phyloP scores from a whole-genome alignment of 75 land plant species.

The Larix kaempferi region DNA sequence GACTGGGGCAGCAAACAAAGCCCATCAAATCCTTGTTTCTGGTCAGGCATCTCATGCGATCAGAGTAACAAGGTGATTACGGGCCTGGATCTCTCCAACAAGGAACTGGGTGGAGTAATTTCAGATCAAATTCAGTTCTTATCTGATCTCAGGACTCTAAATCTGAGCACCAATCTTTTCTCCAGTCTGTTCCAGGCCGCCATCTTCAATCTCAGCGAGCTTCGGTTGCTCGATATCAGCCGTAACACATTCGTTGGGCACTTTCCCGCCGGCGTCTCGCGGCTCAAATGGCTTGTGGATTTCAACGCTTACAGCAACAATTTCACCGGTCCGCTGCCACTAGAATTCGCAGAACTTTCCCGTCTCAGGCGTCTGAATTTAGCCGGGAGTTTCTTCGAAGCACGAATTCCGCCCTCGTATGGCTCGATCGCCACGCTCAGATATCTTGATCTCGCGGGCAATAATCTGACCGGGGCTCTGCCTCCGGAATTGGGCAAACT shows the following conservation, averaged over 20 bases:
- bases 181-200: slow-evolving; percentile 47
- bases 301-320: slow-evolving; percentile 73
- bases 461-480: slow-evolving; percentile 35
- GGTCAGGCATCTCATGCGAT: slow-evolving; percentile 54
- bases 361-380: slow-evolving; percentile 55
- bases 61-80: slow-evolving; percentile 16
- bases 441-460: slow-evolving; percentile 58
- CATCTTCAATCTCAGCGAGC: slow-evolving; percentile 38
- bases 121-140: slow-evolving; percentile 27
- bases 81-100: slow-evolving; percentile 45
- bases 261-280: slow-evolving; percentile 25
- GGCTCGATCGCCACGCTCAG: slow-evolving; percentile 45
- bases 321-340: slow-evolving; percentile 67
- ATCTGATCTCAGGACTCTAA: slow-evolving; percentile 40
- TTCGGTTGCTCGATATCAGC: slow-evolving; percentile 62
- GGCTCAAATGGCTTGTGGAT: slow-evolving; percentile 32
- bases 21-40: slow-evolving; percentile 33
- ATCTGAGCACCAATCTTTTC: slow-evolving; percentile 58
- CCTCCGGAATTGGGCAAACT: slow-evolving; percentile 47
- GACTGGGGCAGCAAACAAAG: no score
- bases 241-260: slow-evolving; percentile 61
- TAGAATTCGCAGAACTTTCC: slow-evolving; percentile 32
- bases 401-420: slow-evolving; percentile 57
- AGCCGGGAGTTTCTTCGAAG: slow-evolving; percentile 80
- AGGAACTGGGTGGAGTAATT: slow-evolving; percentile 37